Evolutionary conservation across 768 basidiomycete genomes (phyloP).

Genomic region (Paxillus ammoniavirescens): DNA sequence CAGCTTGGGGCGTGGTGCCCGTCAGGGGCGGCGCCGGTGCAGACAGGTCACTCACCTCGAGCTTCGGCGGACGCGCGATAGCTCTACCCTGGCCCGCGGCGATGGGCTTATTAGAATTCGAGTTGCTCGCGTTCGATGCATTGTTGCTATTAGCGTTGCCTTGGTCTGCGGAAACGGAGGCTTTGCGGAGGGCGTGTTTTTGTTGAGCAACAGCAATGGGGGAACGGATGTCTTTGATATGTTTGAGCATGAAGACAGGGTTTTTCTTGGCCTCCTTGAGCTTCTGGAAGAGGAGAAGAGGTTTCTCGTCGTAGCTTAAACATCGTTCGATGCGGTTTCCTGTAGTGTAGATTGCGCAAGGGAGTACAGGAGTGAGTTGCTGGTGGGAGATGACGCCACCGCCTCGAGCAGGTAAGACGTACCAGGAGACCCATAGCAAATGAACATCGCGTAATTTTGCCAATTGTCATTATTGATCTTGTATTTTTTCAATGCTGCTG

Average conservation of each 20-base stretch:
- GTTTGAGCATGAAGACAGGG: slow-evolving; percentile 98
- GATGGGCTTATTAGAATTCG: slow-evolving; percentile 22
- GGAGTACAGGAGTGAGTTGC: not conserved
- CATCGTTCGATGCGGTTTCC: slow-evolving; percentile 88
- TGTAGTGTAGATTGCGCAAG: slow-evolving; percentile 21
- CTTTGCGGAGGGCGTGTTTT: slow-evolving; percentile 89
- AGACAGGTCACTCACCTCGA: slow-evolving; percentile 67
- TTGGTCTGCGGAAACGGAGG: slow-evolving; percentile 42
- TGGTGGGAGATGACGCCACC: not conserved
- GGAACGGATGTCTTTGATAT: slow-evolving; percentile 91
- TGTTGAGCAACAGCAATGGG: slow-evolving; percentile 96
- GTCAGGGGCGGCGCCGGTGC: slow-evolving; percentile 53
- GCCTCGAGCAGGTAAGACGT: slow-evolving; percentile 20
- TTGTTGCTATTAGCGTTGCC: slow-evolving; percentile 9
- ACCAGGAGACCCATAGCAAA: slow-evolving; percentile 95
- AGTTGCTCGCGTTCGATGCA: slow-evolving; percentile 18
- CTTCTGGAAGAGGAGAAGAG: slow-evolving; percentile 93
- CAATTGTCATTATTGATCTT: slow-evolving; percentile 98
- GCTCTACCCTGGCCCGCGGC: slow-evolving; percentile 31
- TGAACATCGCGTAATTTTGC: slow-evolving; percentile 99
- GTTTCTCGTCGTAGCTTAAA: slow-evolving; percentile 97
- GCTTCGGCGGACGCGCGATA: slow-evolving; percentile 59
- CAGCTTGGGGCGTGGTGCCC: slow-evolving; percentile 62
- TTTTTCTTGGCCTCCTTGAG: slow-evolving; percentile 97
- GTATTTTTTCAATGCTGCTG: slow-evolving; percentile 97